Evolutionary conservation across 345 rosid genomes (phyloP), one percentile per base, ranked within the genome.

Genomic region (Microcos paniculata): DNA sequence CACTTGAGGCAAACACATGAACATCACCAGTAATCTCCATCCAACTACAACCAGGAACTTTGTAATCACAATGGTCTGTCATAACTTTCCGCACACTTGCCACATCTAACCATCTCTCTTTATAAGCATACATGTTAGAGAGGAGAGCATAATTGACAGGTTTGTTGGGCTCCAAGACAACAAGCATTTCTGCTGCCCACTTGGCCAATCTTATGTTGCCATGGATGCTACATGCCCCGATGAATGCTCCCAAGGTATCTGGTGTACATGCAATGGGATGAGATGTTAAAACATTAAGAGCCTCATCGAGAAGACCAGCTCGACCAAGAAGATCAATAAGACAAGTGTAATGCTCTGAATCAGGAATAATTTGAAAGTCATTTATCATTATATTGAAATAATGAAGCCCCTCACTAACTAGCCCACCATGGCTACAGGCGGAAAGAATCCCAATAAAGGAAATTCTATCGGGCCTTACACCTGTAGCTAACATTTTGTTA

Each of bases 11-110:
- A 61, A 78, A 82, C 24, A 75, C 49, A 58, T 70, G 79, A 18
- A 62, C 23, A 9, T 21, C 26, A 55, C 77, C 79, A 30, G 61
- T 66, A 33, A 80, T 75, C 74, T 84, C 80, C 57, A 78, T 70
- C 92, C 95, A 84, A 80, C 94, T 90, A 83, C 81, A 83, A 55
- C 90, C 97, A 11, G 92, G 91, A 83, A 77, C 73, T 84, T 88
- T 91, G 59, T 77, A 26, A 74, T 77, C 77, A 79, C 97, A 86
- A 26, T 61, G 77, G 53, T 78, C 74, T 78, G 63, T 82, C 91
- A 89, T 88, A 76, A 71, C 76, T 77, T 84, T 74, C 58, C 89
- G 87, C 24, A 84, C 58, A 43, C 75, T 76, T 26, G 83, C 90
- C 26, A 76, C 95, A 31, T 86, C 86, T 59, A 57, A 62, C 97